Evolutionary conservation across 2,329 filamentous ascomycete species (phyloP), one percentile per base, ranked within the genome.

Genomic region (Pyrenophora seminiperda): DNA sequence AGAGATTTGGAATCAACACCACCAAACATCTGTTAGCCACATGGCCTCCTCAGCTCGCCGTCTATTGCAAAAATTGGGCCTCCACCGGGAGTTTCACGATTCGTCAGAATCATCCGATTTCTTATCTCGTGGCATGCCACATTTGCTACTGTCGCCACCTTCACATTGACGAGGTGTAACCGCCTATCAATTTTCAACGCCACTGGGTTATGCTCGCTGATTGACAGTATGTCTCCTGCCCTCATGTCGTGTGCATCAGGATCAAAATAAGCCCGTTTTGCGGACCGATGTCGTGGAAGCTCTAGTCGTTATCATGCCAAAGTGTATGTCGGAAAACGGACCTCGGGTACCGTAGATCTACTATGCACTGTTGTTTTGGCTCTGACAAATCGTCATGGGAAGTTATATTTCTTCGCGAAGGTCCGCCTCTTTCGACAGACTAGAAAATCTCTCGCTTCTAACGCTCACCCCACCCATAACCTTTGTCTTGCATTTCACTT

Each of bases 1-100:
- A 37, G 41, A 54, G 40, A 68, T 68, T 68, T 68, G 56, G 60
- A 70, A 70, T 70, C 62, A 60, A 41, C 17, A 54, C 53, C 42
- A 62, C 53, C 47, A 59, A 51, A 52, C 47, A 29, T 36, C 33
- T 34, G 31, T 40, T 46, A 51, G 49, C 50, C 41, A 36, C 36
- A 41, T 33, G 29, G 44, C 34, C 38, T 30, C 40, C 34, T 39
- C 18, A 33, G 48, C 10, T n/a, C 34, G 43, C 46, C 30, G 22
- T 41, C 19, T 15, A 31, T 27, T 45, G 27, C 36, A 37, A 34
- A 29, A 30, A 31, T 47, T 32, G 47, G 47, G 47, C 38, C 27
- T 20, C 22, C 22, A 36, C 29, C 24, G 9, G 20, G 10, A 20
- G 15, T 15, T 39, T 42, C 19, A 49, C 18, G 38, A 64, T 64